Evolutionary conservation across 495 filamentous ascomycete genomes (phyloP), one percentile per base, ranked within the genome.

Genomic region (Parathielavia appendiculata): DNA sequence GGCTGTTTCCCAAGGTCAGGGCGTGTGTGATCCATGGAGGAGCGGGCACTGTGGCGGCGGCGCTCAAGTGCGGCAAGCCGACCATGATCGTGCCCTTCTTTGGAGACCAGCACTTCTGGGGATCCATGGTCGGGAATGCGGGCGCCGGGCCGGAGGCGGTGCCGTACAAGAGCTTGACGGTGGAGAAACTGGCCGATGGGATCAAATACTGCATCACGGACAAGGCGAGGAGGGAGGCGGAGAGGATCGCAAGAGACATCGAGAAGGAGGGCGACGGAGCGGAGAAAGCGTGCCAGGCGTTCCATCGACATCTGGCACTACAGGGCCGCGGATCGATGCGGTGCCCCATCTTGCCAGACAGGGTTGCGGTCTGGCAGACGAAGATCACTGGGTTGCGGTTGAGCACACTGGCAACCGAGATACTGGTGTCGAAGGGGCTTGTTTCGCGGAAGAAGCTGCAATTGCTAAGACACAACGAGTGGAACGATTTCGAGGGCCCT

Each of bases 61-160:
- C 83, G 16, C 74, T 87, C 23, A 83, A 82, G 64, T 82, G 77
- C 54, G 84, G 82, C 0, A 82, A 77, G 58, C 84, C 84, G 20
- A 86, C 82, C 17, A 82, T 87, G 76, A 75, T 87, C 32, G 82
- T 87, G 2, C 84, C 84, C 6, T 87, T 87, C 68, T 87, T 87
- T 62, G 84, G 84, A 0, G 84, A 87, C 60, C 90, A 95, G 71
- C 79, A 83, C 16, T 93, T 93, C 69, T 95, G 90, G 90, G 90
- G 88, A 11, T 70, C 77, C 5, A 90, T 90, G 82, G 77, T 92
- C 4, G 79, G 79, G 0, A 75, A 74, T 20, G 78, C 83, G 2
- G 80, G 81, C 4, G 88, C 88, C 14, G 90, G 90, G 1, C 81
- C 87, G 1, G 70, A 78, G 30, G 84, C 88, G 1, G 81, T 91